phyloP scores from a whole-genome alignment of 768 basidiomycete genomes.

The Leccinum subgranulosum region DNA sequence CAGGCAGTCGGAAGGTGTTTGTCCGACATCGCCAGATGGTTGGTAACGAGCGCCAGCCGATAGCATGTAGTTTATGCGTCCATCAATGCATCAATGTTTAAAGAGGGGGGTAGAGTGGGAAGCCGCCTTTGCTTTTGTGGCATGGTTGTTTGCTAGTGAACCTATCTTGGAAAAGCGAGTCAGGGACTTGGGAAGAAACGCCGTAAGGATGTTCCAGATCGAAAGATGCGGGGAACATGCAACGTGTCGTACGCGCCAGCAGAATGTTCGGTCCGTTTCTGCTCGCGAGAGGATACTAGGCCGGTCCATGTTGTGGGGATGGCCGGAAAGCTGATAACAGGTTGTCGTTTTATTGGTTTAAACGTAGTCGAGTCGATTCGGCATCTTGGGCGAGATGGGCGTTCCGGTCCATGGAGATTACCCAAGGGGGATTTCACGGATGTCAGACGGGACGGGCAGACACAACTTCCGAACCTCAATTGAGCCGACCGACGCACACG shows the following conservation, averaged over 20 bases:
- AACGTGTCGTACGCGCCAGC: neutral
- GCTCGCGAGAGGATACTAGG: neutral
- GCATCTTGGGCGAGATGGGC: neutral
- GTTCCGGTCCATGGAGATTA: neutral
- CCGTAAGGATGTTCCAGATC: slow-evolving; percentile 5
- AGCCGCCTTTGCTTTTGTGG: neutral
- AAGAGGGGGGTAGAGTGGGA: slow-evolving; percentile 8
- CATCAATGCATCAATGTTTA: neutral
- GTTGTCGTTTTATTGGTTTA: neutral
- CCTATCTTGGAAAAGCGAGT: neutral
- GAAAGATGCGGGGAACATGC: slow-evolving; percentile 1
- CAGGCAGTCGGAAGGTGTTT: neutral
- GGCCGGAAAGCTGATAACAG: neutral
- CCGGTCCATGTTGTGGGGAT: neutral
- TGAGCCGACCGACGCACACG: slow-evolving; percentile 5
- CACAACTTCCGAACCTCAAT: slow-evolving; percentile 5
- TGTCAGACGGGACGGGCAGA: neutral
- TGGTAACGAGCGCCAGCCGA: slow-evolving; percentile 2
- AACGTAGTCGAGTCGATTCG: neutral
- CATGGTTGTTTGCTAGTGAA: neutral
- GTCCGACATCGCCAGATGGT: neutral
- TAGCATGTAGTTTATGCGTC: neutral
- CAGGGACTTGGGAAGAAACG: neutral
- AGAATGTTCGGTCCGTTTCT: slow-evolving; percentile 1
- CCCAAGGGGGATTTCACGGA: neutral